Base-by-base conservation (phyloP, 768 basidiomycete species). In the Tylopilus sp. region DNA sequence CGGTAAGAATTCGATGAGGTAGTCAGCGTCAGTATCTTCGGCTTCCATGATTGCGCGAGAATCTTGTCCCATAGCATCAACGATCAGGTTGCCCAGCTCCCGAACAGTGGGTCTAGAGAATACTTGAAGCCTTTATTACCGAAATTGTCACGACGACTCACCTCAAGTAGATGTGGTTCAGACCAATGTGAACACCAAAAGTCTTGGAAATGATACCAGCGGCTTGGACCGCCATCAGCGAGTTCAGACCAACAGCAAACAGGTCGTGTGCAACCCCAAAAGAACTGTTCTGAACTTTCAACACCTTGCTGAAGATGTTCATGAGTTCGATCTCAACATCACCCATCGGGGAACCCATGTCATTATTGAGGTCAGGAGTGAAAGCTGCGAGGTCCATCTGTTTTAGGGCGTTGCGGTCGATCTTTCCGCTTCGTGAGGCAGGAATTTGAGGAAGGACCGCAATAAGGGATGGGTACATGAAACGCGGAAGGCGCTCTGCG, bases 171-270 rank as follows among this genome's bases (percentile, higher is more conserved):
- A 61, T 56, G 39, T 67, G 60, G 25, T 67, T 67, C 41, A 67
- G 50, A 22, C 65, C 66, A 25, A 67, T 58, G 46, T 67, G 63
- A 5, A 65, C 63, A 22, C 25, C 53, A 42, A 67, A 67, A 6
- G 63, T 67, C 57, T 63, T 67, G 26, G 66, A 63, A 23, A 67
- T 47, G 23, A 61, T 10, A 31, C 65, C 66, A 42, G 65, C 65
- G 1, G 63, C 65, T 50, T 67, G 65, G n/a, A 67, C 66, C 10
- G 65, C 66, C 66, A 67, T 67, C 43, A 67, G 44, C 21, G 65
- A 65, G 52, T 67, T 67, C 57, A 67, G 40, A 23, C 66, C 65
- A 15, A 67, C 51, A 15, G 65, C 64, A 39, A 67, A 67, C 20
- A 67, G 48, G 40, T 67, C 65, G n/a, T 65, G 65, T 8, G 55